Evolutionary conservation across 768 basidiomycete species (phyloP).

Genomic region (Agrocybe praecox): DNA sequence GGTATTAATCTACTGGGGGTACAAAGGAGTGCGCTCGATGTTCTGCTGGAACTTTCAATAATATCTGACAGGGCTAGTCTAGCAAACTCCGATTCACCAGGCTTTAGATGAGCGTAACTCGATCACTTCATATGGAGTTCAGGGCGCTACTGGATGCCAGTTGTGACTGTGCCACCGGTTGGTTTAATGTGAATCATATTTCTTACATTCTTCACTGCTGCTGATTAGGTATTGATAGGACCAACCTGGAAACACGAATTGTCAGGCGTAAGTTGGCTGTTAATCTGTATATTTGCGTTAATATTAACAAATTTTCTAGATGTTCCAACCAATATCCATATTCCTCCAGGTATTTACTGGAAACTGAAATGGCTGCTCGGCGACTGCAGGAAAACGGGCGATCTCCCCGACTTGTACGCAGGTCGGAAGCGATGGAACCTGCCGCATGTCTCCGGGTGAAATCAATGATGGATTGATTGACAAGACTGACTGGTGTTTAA

Average conservation of each 20-base stretch:
- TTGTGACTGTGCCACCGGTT: conserved; percentile 28
- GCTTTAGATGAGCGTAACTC: too few relatives aligned
- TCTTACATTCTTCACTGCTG: neutral
- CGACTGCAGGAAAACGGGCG: conserved; percentile 16
- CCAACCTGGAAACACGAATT: conserved; percentile 23
- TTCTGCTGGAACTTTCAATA: conserved; percentile 26
- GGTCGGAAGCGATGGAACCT: conserved; percentile 11
- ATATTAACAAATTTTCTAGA: conserved; percentile 4
- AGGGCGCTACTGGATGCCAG: conserved; percentile 24
- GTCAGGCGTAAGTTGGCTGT: conserved; percentile 17
- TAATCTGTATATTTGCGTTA: neutral
- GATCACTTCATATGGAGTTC: too few relatives aligned
- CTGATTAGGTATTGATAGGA: conserved; percentile 8
- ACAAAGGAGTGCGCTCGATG: conserved; percentile 20
- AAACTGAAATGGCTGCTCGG: conserved; percentile 16
- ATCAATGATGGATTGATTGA: neutral
- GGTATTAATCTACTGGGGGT: conserved; percentile 25
- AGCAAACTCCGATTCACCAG: too few relatives aligned
- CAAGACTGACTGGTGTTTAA: neutral
- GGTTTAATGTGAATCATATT: conserved; percentile 22
- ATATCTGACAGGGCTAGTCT: too few relatives aligned
- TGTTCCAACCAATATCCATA: conserved; percentile 27
- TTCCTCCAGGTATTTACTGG: conserved; percentile 26
- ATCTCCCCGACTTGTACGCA: conserved; percentile 16
- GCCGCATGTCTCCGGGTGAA: conserved; percentile 17